Percentiles rank a stretch among this genome's conserved stretches.
Conservation (phyloP, 2,329 filamentous ascomycete genomes). For the Monosporascus sp. region DNA sequence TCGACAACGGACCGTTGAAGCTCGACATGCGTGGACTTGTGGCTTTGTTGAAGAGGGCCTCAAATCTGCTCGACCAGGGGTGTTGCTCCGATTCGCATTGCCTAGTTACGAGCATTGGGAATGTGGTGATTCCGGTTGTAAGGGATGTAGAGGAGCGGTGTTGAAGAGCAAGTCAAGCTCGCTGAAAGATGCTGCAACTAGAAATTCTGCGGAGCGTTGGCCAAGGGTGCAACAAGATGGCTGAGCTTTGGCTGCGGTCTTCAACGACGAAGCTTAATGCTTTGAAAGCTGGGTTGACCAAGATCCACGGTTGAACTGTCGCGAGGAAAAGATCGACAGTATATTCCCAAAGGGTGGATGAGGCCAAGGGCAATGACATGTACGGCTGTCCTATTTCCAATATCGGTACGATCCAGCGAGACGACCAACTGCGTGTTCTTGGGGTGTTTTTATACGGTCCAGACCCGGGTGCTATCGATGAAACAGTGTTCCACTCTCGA, state of each 20-base stretch:
- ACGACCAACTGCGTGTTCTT: not conserved
- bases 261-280: not conserved
- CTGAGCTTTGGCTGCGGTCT: not conserved
- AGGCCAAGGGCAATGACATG: not conserved
- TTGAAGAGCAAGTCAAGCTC: conserved; percentile 11
- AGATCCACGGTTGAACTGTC: not conserved
- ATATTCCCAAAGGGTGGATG: not conserved
- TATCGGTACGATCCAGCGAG: not conserved
- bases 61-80: conserved; percentile 52
- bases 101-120: conserved; percentile 54
- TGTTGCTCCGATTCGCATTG: conserved; percentile 48
- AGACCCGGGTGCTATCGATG: not conserved
- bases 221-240: not conserved
- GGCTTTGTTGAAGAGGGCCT: conserved; percentile 39
- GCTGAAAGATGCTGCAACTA: conserved; percentile 4
- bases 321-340: not conserved
- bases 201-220: not conserved
- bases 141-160: conserved; percentile 1
- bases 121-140: conserved; percentile 10
- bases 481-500: not conserved
- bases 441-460: not conserved
- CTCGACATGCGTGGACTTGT: conserved; percentile 53
- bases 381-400: not conserved
- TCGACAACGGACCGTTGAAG: conserved; percentile 46
- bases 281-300: not conserved